These are phyloP conservation scores for Baorangia bicolor DNA, from an alignment of 768 basidiomycete genomes.

Conservation along the genomic window DNA sequence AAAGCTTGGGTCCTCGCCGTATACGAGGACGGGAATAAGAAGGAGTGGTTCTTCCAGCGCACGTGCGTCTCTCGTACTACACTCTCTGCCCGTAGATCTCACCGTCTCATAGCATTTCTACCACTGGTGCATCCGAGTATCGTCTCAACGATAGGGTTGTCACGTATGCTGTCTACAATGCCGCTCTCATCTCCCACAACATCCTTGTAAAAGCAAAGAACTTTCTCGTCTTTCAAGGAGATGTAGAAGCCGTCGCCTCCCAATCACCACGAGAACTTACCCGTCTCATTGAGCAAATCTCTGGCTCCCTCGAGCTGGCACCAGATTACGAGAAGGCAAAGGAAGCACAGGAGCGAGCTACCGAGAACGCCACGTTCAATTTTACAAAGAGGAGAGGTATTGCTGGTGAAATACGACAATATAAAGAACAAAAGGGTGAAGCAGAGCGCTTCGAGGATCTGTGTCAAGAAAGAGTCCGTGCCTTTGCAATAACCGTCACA, in stretches of 20 bases:
- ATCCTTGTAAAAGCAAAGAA: slow-evolving; percentile 99
- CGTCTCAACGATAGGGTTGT: slow-evolving; percentile 78
- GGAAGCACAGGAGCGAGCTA: slow-evolving; percentile 83
- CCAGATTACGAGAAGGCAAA: slow-evolving; percentile 88
- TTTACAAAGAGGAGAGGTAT: slow-evolving; percentile 94
- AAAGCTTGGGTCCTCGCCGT: slow-evolving; percentile 97
- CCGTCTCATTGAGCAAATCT: slow-evolving; percentile 92
- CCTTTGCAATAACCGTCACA: not conserved
- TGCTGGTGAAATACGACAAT: slow-evolving; percentile 93
- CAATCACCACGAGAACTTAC: slow-evolving; percentile 91
- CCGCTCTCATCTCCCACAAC: slow-evolving; percentile 83
- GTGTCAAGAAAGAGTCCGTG: slow-evolving; percentile 66
- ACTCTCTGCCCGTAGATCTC: not conserved
- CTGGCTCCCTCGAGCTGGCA: slow-evolving; percentile 88
- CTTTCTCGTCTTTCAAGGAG: slow-evolving; percentile 98
- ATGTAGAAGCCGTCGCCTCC: slow-evolving; percentile 96
- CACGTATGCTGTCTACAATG: slow-evolving; percentile 86
- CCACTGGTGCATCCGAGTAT: slow-evolving; percentile 87
- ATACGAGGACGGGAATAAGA: slow-evolving; percentile 70
- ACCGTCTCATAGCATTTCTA: slow-evolving; percentile 65
- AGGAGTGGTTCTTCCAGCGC: slow-evolving; percentile 89
- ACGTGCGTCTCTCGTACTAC: slow-evolving; percentile 58
- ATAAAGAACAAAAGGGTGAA: slow-evolving; percentile 94
- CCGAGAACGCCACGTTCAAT: slow-evolving; percentile 92
- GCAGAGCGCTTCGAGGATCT: slow-evolving; percentile 84